Percentiles rank a stretch among this genome's conserved stretches.
phyloP scores from a whole-genome alignment of 2,329 filamentous ascomycete species.

The Calcarisporium arbuscula region DNA sequence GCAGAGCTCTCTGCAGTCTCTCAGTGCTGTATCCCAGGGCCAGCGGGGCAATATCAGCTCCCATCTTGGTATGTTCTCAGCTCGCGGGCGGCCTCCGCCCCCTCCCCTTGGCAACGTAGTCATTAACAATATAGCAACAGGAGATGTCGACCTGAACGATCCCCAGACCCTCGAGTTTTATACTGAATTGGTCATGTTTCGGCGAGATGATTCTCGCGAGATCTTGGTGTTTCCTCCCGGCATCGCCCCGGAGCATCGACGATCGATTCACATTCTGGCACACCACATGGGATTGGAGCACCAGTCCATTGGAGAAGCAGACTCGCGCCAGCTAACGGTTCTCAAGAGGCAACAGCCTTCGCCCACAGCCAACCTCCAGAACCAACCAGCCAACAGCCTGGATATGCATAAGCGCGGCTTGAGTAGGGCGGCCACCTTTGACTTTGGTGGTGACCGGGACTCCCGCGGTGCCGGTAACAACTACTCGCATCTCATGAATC shows the following conservation, averaged over 20 bases:
- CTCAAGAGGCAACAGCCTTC: constrained; percentile 59
- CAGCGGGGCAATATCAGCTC: constrained; percentile 40
- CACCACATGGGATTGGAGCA: constrained; percentile 94
- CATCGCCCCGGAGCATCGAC: constrained; percentile 75
- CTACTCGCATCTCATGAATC: constrained; percentile 65
- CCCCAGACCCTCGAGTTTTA: constrained; percentile 82
- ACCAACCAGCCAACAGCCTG: constrained; percentile 55
- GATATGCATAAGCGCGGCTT: constrained; percentile 78
- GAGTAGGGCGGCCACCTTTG: constrained; percentile 92
- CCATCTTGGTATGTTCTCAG: constrained; percentile 33
- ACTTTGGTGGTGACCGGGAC: constrained; percentile 79
- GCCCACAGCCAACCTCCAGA: constrained; percentile 49
- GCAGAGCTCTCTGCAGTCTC: constrained; percentile 79
- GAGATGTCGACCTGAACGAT: constrained; percentile 86
- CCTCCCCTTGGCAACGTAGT: too few relatives aligned
- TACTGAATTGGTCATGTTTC: constrained; percentile 83
- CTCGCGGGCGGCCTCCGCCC: too few relatives aligned
- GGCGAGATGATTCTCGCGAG: constrained; percentile 70
- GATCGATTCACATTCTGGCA: constrained; percentile 87
- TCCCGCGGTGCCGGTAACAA: constrained; percentile 59
- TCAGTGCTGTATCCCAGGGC: constrained; percentile 59
- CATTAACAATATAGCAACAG: too few relatives aligned
- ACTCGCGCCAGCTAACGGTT: constrained; percentile 85
- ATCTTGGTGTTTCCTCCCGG: constrained; percentile 77
- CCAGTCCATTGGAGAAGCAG: constrained; percentile 79